Base-by-base conservation (phyloP, 352 stramenopile genomes). In the Plasmopara viticola region DNA sequence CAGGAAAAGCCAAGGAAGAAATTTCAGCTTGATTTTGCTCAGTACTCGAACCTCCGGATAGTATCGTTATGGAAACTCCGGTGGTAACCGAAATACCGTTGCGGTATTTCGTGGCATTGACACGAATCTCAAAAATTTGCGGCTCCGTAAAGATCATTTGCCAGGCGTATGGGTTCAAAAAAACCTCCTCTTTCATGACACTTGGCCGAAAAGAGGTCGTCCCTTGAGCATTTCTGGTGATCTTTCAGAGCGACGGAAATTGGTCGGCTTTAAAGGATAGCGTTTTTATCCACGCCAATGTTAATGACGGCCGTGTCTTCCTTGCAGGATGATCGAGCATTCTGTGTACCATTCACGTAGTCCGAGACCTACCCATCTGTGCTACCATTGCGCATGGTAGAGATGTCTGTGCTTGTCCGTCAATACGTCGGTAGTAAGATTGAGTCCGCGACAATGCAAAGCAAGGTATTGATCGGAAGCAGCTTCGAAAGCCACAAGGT, bases 101-200 rank as follows among this genome's bases (percentile, higher is more conserved):
- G 20, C n/a, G n/a, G n/a, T n/a, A n/a, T n/a, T n/a, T n/a, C n/a
- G 60, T 67, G 18, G 72, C 66, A 53, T 86, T 70, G 37, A 84
- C 66, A 50, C 71, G 72, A 35, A 86, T 61, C 60, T 82, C 68
- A 35, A 78, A 86, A 51, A 74, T 48, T 60, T 83, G 69, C 30
- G 63, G 69, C 51, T 79, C 72, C 0, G 70, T 67, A 61, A 84
- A 86, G 62, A 80, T 69, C 49, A 81, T 66, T 51, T 86, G 68
- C 74, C 74, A 86, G 38, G 50, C 29, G 52, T 82, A 63, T 65
- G 56, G 51, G 68, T 84, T 86, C 30, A 79, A 54, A 44, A 75
- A 78, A 20, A 55, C 51, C 18, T 66, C 57, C 35, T 70, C 54
- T 55, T 80, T 77, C 62, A 71, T 73, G 20, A 25, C 56, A 39